Evolutionary conservation across 257 asterid genomes (phyloP).

Genomic region (Paulownia fortunei): DNA sequence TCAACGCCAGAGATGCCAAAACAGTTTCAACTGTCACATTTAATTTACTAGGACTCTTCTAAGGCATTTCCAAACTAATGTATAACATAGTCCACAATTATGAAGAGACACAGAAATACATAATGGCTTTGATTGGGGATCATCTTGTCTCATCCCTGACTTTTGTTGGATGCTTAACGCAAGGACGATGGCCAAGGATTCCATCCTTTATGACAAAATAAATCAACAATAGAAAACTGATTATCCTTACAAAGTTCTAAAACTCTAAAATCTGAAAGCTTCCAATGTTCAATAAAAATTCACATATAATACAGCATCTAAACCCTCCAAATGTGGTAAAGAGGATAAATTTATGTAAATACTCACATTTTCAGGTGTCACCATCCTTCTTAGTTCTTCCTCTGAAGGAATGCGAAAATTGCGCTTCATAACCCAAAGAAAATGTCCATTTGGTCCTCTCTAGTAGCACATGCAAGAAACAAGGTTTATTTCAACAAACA

Average conservation of each 20-base stretch:
- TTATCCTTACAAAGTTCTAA: constrained; percentile 8
- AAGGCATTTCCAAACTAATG: constrained; percentile 3
- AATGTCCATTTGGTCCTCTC: constrained; percentile 82
- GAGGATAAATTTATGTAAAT: constrained; percentile 8
- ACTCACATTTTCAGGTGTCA: constrained; percentile 94
- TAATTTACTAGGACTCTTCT: background rate
- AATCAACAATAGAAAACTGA: background rate
- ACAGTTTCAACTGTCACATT: background rate
- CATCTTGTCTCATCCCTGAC: constrained; percentile 5
- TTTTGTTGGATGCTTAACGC: background rate
- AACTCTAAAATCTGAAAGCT: constrained; percentile 16
- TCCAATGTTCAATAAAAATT: background rate
- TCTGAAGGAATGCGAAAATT: constrained; percentile 92
- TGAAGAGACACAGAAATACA: constrained; percentile 9
- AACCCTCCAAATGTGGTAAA: constrained; percentile 6
- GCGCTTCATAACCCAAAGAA: constrained; percentile 84
- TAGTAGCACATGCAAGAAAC: constrained; percentile 42
- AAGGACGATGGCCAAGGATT: background rate
- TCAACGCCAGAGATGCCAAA: constrained; percentile 11
- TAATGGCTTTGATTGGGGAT: background rate
- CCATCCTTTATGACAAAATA: background rate
- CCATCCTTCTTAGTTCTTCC: constrained; percentile 97
- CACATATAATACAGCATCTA: constrained; percentile 17
- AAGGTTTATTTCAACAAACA: constrained; percentile 17
- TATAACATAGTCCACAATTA: background rate